Percentiles rank a stretch among this genome's conserved stretches.
Conservation (phyloP, 305 asterid genomes). For the Solanum aculeatissimum region DNA sequence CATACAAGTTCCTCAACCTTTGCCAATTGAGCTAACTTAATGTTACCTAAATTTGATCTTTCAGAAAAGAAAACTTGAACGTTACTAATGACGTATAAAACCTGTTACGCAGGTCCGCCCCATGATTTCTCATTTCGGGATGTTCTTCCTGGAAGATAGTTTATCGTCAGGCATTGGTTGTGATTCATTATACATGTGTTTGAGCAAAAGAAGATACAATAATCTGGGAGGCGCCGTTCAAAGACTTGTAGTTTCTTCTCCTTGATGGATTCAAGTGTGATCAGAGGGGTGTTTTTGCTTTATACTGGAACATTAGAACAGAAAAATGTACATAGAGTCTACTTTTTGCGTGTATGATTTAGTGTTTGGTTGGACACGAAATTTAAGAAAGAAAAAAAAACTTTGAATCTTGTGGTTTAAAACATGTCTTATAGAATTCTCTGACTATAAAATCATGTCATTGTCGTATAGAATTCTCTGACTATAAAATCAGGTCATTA, state of each 20-base stretch:
- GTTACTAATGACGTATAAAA: background rate
- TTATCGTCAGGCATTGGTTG: background rate
- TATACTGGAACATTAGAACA: background rate
- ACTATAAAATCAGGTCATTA: too few species aligned
- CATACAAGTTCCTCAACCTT: background rate
- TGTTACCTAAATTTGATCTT: background rate
- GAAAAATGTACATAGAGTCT: background rate
- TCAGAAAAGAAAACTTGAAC: background rate
- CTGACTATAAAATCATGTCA: too few species aligned
- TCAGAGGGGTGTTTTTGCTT: background rate
- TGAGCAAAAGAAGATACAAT: background rate
- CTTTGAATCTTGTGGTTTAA: background rate
- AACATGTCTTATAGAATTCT: background rate
- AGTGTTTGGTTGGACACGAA: background rate
- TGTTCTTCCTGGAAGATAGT: conserved; percentile 49
- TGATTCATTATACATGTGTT: background rate
- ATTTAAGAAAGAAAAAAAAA: background rate
- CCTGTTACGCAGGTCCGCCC: conserved; percentile 44
- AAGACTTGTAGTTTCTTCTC: background rate
- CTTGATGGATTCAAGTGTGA: background rate
- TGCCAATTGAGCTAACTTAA: background rate
- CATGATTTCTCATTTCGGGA: conserved; percentile 71
- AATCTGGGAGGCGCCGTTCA: background rate
- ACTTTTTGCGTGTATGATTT: background rate
- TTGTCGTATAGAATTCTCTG: background rate